These are phyloP conservation scores for Neoconidiobolus thromboides DNA, from an alignment of 371 early-diverging fungal genomes.

Conservation along the genomic window DNA sequence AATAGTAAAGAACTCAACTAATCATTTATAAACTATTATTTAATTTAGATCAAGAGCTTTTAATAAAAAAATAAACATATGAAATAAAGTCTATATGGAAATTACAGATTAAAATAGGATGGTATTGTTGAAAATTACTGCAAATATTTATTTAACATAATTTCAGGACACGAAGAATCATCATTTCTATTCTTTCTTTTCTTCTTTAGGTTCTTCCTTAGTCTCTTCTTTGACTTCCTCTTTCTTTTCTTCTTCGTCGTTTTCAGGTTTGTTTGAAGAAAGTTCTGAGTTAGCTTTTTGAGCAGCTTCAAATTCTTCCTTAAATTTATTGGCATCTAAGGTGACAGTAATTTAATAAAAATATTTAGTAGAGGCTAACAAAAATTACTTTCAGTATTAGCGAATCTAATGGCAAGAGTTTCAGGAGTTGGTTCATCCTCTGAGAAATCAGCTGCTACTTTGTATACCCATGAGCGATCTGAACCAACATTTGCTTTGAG, in stretches of 20 bases:
- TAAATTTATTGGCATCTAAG: constrained; percentile 30
- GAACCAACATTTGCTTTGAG: constrained; percentile 85
- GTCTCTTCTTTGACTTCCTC: constrained; percentile 8
- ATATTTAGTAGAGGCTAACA: background rate
- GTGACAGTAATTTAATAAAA: background rate
- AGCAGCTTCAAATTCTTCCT: constrained; percentile 43
- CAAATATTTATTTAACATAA: too few species aligned
- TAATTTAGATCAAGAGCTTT: too few species aligned
- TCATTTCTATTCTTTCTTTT: constrained; percentile 10
- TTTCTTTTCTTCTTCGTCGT: constrained; percentile 7
- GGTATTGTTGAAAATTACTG: too few species aligned
- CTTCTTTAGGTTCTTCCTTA: constrained; percentile 8
- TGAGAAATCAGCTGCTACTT: constrained; percentile 65
- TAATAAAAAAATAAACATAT: too few species aligned
- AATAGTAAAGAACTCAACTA: too few species aligned
- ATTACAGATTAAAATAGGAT: too few species aligned
- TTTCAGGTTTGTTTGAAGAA: constrained; percentile 6
- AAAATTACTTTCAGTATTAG: constrained; percentile 66
- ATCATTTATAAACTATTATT: too few species aligned
- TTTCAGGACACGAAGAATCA: too few species aligned
- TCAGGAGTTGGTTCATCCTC: constrained; percentile 72
- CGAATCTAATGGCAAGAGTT: constrained; percentile 88
- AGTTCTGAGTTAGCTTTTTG: constrained; percentile 26
- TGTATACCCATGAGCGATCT: constrained; percentile 97
- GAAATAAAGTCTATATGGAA: too few species aligned